Evolutionary conservation across 345 rosid species (phyloP), one percentile per base, ranked within the genome.

Genomic region (Acer campestre): DNA sequence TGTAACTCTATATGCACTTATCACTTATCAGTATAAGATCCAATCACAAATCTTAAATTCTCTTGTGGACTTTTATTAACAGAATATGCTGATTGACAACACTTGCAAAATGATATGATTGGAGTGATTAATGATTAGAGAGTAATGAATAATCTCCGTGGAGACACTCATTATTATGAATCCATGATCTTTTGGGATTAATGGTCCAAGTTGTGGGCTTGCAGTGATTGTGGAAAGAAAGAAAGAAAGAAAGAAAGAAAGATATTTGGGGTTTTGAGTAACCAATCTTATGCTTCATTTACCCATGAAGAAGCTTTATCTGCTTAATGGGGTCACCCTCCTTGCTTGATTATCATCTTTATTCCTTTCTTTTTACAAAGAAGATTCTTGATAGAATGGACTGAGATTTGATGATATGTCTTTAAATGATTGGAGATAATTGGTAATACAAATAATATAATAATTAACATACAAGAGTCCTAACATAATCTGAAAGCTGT

Each of bases 281-380:
- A 8, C 17, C 64, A 58, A 75, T 56, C 12, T 38, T 51, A 65
- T 3, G 25, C 70, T 49, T 25, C 13, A 7, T 66, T 49, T 75
- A 51, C 49, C 53, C 22, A n/a, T 67, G 8, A 48, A 20, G 31
- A 35, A 38, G 76, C 67, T 42, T 23, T 23, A 69, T 75, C 70
- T 61, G 68, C 70, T 25, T 16, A 72, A 59, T 20, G 86, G 83
- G 82, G 78, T 62, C 80, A 6, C 46, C 10, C 7, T 49, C 44
- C 16, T 49, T 73, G 66, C 59, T 70, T 49, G 76, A 67, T 70
- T 79, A 56, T 67, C 82, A 6, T 68, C 80, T 81, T 85, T 81
- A 79, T 79, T 83, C 86, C 75, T 71, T 79, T 51, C 74, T 67
- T 42, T 80, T 80, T 25, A 14, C 72, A 67, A 67, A 77, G 71